These are phyloP conservation scores for Taphrina sp. DNA, from an alignment of 1,139 yeast species.

Conservation along the genomic window DNA sequence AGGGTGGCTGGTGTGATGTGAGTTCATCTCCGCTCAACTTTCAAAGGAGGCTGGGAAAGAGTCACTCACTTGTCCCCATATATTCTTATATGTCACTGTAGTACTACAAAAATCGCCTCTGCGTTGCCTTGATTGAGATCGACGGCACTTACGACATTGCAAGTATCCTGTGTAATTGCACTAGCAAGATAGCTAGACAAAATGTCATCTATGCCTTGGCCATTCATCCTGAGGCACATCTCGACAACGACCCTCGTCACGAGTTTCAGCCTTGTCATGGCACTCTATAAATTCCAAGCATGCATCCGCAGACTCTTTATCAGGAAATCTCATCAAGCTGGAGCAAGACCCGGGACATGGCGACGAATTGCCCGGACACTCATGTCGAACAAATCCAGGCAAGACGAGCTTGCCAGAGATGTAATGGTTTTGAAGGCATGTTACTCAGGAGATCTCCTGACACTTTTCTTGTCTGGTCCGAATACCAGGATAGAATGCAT, in stretches of 20 bases:
- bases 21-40: too few species aligned
- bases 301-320: neutral
- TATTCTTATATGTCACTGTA: neutral
- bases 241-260: conserved; percentile 11
- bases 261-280: neutral
- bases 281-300: conserved; percentile 7
- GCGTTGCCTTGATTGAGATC: neutral
- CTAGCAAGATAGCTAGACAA: neutral
- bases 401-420: neutral
- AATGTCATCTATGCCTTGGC: neutral
- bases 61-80: conserved; percentile 1
- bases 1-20: too few species aligned
- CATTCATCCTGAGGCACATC: neutral
- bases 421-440: neutral
- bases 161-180: neutral
- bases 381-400: neutral
- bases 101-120: neutral
- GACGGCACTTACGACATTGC: neutral
- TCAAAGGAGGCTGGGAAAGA: too few species aligned
- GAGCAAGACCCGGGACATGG: neutral
- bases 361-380: neutral
- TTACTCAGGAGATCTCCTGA: too few species aligned
- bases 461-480: neutral
- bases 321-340: neutral
- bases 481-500: neutral